Evolutionary conservation across 2,329 filamentous ascomycete genomes (phyloP).

Genomic region (Epichloe amarillans): DNA sequence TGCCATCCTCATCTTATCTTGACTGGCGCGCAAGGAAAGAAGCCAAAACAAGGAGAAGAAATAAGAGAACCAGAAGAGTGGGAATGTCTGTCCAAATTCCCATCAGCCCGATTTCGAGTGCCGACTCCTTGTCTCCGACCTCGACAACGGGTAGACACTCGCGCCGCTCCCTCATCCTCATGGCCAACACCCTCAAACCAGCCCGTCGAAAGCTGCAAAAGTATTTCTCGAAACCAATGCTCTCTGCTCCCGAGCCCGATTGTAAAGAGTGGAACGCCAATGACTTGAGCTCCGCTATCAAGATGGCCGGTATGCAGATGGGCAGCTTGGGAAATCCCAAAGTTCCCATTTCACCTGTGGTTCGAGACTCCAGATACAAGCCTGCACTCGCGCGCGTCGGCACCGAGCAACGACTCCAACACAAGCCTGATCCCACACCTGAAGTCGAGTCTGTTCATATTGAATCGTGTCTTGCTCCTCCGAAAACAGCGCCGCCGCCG

Average conservation of each 20-base stretch:
- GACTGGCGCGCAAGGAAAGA: background rate
- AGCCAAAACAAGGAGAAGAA: background rate
- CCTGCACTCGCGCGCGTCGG: too few species aligned
- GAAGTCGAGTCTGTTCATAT: background rate
- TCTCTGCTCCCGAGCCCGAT: slow-evolving; percentile 13
- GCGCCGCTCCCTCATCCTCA: slow-evolving; percentile 6
- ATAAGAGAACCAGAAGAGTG: background rate
- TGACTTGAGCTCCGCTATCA: slow-evolving; percentile 5
- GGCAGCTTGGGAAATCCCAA: slow-evolving; percentile 3
- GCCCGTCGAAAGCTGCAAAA: slow-evolving; percentile 18
- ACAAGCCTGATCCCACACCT: background rate
- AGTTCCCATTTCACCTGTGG: background rate
- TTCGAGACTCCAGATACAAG: too few species aligned
- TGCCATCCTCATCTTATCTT: background rate
- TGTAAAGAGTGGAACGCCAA: slow-evolving; percentile 15
- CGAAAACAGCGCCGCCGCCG: background rate
- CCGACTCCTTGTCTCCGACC: background rate
- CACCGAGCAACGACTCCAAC: background rate
- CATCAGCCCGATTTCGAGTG: background rate
- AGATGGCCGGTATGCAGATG: slow-evolving; percentile 6
- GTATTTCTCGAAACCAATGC: slow-evolving; percentile 16
- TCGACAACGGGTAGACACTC: background rate
- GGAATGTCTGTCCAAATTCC: slow-evolving; percentile 1
- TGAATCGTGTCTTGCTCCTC: background rate
- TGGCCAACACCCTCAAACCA: slow-evolving; percentile 13